phyloP scores from a whole-genome alignment of 2,329 filamentous ascomycete genomes.

The Acrodontium crateriforme region DNA sequence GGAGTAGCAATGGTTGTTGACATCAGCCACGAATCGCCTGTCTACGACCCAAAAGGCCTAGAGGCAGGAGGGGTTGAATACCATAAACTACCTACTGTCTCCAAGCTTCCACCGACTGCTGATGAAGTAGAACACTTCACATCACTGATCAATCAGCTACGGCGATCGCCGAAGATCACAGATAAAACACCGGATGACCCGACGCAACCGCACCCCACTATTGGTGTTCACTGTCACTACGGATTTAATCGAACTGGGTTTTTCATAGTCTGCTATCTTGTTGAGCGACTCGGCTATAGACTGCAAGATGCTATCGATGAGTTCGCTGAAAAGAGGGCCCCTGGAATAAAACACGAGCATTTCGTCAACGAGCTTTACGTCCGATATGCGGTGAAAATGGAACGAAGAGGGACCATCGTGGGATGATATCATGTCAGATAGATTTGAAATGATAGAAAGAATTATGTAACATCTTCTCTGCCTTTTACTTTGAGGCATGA shows the following conservation, averaged over 20 bases:
- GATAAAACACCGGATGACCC: no score
- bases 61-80: conserved; percentile 32
- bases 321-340: conserved; percentile 59
- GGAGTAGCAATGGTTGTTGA: conserved; percentile 50
- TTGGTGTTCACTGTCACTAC: conserved; percentile 90
- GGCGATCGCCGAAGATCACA: conserved; percentile 19
- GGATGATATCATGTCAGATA: conserved; percentile 2
- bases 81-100: conserved; percentile 82
- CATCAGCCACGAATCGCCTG: conserved; percentile 79
- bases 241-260: conserved; percentile 85
- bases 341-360: conserved; percentile 79
- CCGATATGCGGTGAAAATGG: conserved; percentile 43
- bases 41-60: conserved; percentile 58
- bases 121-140: conserved; percentile 50
- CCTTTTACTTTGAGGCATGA: no score
- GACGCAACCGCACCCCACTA: conserved; percentile 23
- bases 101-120: conserved; percentile 65
- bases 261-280: conserved; percentile 79
- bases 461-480: no score
- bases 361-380: conserved; percentile 77
- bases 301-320: conserved; percentile 66
- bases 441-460: no score
- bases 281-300: conserved; percentile 59
- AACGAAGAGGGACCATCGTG: conserved; percentile 9
- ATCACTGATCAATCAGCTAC: conserved; percentile 38